Evolutionary conservation across 1,139 yeast species (phyloP), one percentile per base, ranked within the genome.

Genomic region (Candida tetrigidarum): DNA sequence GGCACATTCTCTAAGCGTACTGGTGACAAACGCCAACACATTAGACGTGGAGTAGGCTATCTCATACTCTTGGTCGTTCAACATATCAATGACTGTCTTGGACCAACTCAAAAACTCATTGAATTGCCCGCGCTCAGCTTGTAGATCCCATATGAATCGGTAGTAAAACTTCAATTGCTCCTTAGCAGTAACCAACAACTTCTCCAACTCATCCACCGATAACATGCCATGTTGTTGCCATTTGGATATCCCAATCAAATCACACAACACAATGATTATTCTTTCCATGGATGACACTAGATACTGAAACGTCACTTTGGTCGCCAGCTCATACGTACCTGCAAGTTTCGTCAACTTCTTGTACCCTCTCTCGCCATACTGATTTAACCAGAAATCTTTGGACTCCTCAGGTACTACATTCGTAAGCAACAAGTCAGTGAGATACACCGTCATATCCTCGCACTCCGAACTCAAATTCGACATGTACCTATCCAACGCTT

Each of bases 361-460:
- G 36, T 81, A 62, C 10, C 90, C 91, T 49, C 88, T 68, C 50
- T 87, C 93, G 1, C 89, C 91, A 33, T 87, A 68, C 46, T 74
- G 79, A 50, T 74, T 73, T 16, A 71, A 50, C 77, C 77, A 74
- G 50, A 51, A 74, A 53, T 74, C 79, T 42, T 64, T 67, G 12
- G 66, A 53, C 2, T 46, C 29, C 26, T 64, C 69, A 2, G 81
- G 76, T 49, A 84, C 71, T 39, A 80, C 64, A 2, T 86, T 85
- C 0, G 91, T 83, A 3, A 84, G 56, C 2, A 85, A 61, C 10
- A 82, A 58, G 42, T 80, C 84, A 48, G 72, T 76, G 7, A 85
- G 59, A 42, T 62, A 42, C 6, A 9, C 29, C 3, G 25, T 51
- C n/a, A 36, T 27, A 15, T 37, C 37, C 4, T 18, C 39, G 4